These are phyloP conservation scores for Mycena amicta DNA, from an alignment of 768 basidiomycete genomes.

Conservation along the genomic window DNA sequence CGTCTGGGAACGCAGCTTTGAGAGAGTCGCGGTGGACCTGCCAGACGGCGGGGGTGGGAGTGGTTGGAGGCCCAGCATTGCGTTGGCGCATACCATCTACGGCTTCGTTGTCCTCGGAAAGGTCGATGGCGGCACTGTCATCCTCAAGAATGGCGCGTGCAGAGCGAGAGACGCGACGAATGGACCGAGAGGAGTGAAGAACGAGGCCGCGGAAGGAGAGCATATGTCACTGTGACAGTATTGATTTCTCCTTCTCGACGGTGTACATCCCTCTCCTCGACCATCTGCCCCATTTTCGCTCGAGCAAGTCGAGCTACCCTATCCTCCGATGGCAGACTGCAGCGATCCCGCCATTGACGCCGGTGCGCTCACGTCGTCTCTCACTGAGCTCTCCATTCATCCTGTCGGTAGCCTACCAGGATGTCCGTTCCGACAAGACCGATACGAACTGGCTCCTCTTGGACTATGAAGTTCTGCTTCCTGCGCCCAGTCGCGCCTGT, in stretches of 20 bases:
- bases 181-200: not conserved
- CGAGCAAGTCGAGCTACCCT: too few species aligned
- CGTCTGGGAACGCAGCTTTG: slow-evolving; percentile 57
- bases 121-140: slow-evolving; percentile 45
- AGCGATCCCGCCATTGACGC: slow-evolving; percentile 71
- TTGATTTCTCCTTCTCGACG: too few species aligned
- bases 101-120: slow-evolving; percentile 53
- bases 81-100: slow-evolving; percentile 45
- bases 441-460: slow-evolving; percentile 90
- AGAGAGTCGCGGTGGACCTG: slow-evolving; percentile 52
- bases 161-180: slow-evolving; percentile 32
- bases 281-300: too few species aligned
- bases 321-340: slow-evolving; percentile 70
- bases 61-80: slow-evolving; percentile 40
- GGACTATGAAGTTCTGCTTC: slow-evolving; percentile 68
- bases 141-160: slow-evolving; percentile 52
- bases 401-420: slow-evolving; percentile 70
- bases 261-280: too few species aligned
- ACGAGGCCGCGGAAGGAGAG: slow-evolving; percentile 19
- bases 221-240: too few species aligned
- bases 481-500: too few species aligned
- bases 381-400: not conserved
- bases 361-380: slow-evolving; percentile 45
- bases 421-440: slow-evolving; percentile 82
- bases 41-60: slow-evolving; percentile 52